Evolutionary conservation across 2,329 filamentous ascomycete genomes (phyloP).

Genomic region (Aspergillus sp.): DNA sequence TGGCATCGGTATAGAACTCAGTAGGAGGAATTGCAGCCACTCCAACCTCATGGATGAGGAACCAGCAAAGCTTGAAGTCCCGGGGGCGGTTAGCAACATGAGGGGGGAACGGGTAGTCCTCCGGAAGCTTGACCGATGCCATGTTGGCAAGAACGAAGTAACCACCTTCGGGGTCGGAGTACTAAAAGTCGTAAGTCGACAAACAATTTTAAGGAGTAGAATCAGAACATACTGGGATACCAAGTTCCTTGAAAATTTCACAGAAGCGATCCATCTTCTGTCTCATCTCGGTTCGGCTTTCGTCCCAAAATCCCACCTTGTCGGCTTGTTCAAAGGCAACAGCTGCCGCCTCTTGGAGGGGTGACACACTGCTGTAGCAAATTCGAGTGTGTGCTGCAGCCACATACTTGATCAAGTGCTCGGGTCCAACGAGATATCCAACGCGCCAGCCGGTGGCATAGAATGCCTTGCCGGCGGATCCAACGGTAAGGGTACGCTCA

Average conservation of each 20-base stretch:
- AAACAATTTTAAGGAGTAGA: neutral
- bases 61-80: constrained; percentile 95
- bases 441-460: constrained; percentile 97
- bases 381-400: constrained; percentile 91
- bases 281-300: constrained; percentile 81
- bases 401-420: constrained; percentile 85
- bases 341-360: constrained; percentile 88
- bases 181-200: constrained; percentile 35
- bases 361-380: constrained; percentile 90
- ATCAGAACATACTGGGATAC: constrained; percentile 51
- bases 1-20: constrained; percentile 87
- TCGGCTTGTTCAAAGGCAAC: constrained; percentile 93
- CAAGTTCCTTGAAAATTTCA: constrained; percentile 69
- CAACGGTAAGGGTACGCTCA: constrained; percentile 83
- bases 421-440: constrained; percentile 87
- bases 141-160: constrained; percentile 98
- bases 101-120: constrained; percentile 79
- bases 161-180: constrained; percentile 89
- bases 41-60: constrained; percentile 91
- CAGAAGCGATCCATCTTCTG: constrained; percentile 84
- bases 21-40: constrained; percentile 95
- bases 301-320: constrained; percentile 77
- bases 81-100: constrained; percentile 82
- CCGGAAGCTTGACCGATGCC: constrained; percentile 76
- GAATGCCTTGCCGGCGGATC: constrained; percentile 96